Evolutionary conservation across 257 asterid genomes (phyloP).

Genomic region (Capsicum baccatum): DNA sequence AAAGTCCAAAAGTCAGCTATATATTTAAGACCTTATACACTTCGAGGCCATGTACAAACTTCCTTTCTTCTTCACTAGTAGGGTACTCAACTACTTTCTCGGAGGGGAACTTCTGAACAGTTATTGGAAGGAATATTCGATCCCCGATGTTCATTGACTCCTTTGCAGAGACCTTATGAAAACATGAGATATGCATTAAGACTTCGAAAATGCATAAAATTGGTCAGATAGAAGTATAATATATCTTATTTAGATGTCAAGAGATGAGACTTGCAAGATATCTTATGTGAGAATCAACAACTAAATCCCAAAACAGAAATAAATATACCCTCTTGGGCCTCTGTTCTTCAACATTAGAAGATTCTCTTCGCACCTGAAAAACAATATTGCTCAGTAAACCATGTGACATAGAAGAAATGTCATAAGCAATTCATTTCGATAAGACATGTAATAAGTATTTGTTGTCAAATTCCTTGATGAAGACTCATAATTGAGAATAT

Average conservation of each 20-base stretch:
- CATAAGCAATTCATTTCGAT: not conserved
- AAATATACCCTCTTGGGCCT: conserved; percentile 63
- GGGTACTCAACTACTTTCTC: conserved; percentile 39
- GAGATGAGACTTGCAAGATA: conserved; percentile 16
- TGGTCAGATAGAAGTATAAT: not conserved
- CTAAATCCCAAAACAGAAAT: conserved; percentile 13
- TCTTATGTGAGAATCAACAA: conserved; percentile 25
- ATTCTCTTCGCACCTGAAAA: conserved; percentile 68
- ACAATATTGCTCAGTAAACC: conserved; percentile 6
- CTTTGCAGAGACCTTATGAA: conserved; percentile 75
- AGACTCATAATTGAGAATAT: not conserved
- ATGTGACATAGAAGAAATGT: not conserved
- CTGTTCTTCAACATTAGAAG: conserved; percentile 44
- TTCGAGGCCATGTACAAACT: conserved; percentile 65
- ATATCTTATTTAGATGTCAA: conserved; percentile 8
- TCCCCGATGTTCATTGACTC: conserved; percentile 73
- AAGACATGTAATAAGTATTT: not conserved
- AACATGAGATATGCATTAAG: conserved; percentile 29
- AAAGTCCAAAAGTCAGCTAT: not conserved
- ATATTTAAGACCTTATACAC: conserved; percentile 60
- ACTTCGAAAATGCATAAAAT: not conserved
- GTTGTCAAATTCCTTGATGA: not conserved
- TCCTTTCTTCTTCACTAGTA: conserved; percentile 54
- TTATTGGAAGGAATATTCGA: conserved; percentile 68
- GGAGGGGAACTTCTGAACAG: conserved; percentile 59